Base-by-base conservation (phyloP, 768 basidiomycete species). In the Termitomyces sp. region DNA sequence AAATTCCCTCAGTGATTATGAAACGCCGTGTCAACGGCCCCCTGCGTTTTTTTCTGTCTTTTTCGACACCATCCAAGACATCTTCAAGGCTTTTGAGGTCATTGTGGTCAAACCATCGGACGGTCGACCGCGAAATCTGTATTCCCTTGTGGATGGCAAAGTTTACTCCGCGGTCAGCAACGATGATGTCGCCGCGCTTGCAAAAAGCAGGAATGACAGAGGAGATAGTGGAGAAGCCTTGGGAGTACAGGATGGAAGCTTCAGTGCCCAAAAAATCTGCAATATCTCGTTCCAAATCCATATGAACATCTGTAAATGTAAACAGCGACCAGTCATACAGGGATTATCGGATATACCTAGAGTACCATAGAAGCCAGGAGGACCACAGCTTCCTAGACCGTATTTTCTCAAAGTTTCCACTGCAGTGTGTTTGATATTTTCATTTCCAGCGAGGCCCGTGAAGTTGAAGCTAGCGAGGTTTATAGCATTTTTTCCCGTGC, bases 131-230 rank as follows among this genome's bases (percentile, higher is more conserved):
- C 20, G 89, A 91, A 60, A 98, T 93, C 70, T 96, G 90, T 32
- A 98, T 85, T 18, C 96, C 97, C 73, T 95, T 96, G 71, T 98
- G 95, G 56, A 98, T 91, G 16, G 92, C 87, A 71, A 98, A 94
- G 73, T 91, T 96, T 65, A 95, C 87, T n/a, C 88, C 85, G n/a
- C 93, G 86, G 72, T 99, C 96, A 4, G 94, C 95, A n/a, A 99
- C 91, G 67, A 99, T 95, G 68, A 99, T 86, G 68, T 99, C 96
- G 2, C 95, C 95, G 61, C 96, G 86, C 71, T 99, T 98, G 79
- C 91, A 93, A 74, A 98, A 99, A 1, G 97, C 93, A 0, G 97
- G 93, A 60, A 98, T 97, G 67, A 95, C 93, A 16, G 94, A 96
- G 4, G 91, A 86, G 63, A 93, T 86, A 57, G 94, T 93, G 9